Base-by-base conservation (phyloP, 140 eudicot species). In the Flaveria floridana region DNA sequence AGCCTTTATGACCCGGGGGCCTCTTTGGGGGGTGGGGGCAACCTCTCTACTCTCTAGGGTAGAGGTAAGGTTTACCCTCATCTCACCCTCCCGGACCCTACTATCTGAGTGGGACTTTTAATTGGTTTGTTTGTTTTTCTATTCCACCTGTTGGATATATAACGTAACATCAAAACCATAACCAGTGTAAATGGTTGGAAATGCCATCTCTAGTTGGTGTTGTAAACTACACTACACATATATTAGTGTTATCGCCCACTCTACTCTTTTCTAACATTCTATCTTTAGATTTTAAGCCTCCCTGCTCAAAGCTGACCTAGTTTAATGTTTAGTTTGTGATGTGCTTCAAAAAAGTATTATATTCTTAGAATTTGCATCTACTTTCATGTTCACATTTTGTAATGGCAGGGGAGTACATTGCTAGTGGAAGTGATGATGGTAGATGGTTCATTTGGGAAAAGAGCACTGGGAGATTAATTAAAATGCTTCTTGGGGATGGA, bases 401-500 rank as follows among this genome's bases (percentile, higher is more conserved):
- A 70, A 68, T 44, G 68, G 84, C 83, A 94, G 99, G 99, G 50
- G 95, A 90, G 75, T 94, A 82, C 74, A 75, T 94, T 85, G 99
- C 95, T 65, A 87, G 95, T 71, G 99, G 99, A 80, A 94, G 99
- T 78, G 99, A 94, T 74, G 97, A 90, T 88, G 99, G 99, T 20
- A 86, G 95, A 78, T 94, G 96, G 96, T 94, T 90, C 76, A 90
- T 94, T 48, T 94, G 99, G 99, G 99, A 94, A 68, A 94, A 94
- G 84, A 88, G 77, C 84, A 94, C 97, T 64, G 95, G 92, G 50
- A 91, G 96, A 81, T 74, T 94, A 63, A 73, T 94, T 20, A 90
- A 88, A 79, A 80, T 94, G 85, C 97, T 94, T 75, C 80, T 63
- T 62, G 99, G 99, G 61, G 99, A 94, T 82, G 89, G 87, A 73